phyloP scores from a whole-genome alignment of 768 basidiomycete genomes.

The Mycena latifolia region DNA sequence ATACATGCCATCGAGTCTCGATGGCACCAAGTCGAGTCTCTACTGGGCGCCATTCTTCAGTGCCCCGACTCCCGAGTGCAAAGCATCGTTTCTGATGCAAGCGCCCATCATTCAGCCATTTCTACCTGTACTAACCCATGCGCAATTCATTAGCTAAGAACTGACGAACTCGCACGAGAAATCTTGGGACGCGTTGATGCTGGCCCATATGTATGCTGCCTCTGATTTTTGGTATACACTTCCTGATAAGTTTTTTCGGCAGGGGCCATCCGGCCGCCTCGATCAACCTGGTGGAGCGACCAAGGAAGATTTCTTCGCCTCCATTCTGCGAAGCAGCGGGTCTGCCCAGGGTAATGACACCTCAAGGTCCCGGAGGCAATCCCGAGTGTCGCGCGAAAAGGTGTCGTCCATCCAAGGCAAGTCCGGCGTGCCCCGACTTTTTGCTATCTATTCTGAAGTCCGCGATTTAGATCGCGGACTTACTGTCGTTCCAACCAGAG shows the following conservation, averaged over 20 bases:
- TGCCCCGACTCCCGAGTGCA: conserved; percentile 77
- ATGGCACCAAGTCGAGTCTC: conserved; percentile 92
- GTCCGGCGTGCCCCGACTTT: conserved; percentile 15
- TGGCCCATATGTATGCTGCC: conserved; percentile 77
- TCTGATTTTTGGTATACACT: conserved; percentile 4
- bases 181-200: conserved; percentile 82
- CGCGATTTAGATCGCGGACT: conserved; percentile 64
- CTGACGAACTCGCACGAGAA: conserved; percentile 82
- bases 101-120: background rate
- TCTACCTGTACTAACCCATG: conserved; percentile 10
- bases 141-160: conserved; percentile 52
- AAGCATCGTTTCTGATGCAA: conserved; percentile 64
- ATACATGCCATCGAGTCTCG: conserved; percentile 93
- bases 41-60: conserved; percentile 86
- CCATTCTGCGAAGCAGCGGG: conserved; percentile 73
- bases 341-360: conserved; percentile 64
- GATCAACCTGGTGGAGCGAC: conserved; percentile 72
- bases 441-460: background rate
- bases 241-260: conserved; percentile 28
- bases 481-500: conserved; percentile 74
- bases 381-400: conserved; percentile 82
- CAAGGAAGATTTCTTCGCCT: conserved; percentile 85
- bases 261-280: conserved; percentile 80
- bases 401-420: conserved; percentile 78
- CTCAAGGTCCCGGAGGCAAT: conserved; percentile 77